Percentiles rank a stretch among this genome's conserved stretches.
Conservation (phyloP, 139 green algal species). For the Eudorina sp. region DNA sequence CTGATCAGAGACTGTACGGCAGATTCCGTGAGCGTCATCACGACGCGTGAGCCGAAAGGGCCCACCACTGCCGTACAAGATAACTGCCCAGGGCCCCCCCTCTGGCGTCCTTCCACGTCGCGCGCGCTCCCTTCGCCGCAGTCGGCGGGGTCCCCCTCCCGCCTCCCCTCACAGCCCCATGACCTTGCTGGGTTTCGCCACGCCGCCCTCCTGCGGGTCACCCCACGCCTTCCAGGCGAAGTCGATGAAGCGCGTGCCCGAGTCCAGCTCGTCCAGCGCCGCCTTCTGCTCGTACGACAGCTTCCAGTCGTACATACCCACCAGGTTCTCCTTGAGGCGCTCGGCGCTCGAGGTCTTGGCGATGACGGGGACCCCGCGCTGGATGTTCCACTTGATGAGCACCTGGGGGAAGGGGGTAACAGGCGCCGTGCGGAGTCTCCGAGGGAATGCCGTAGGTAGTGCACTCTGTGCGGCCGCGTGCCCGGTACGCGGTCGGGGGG, state of each 20-base stretch:
- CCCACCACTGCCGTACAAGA: too few species aligned
- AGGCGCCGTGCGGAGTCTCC: neutral
- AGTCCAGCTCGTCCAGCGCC: slow-evolving; percentile 41
- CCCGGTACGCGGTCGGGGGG: too few species aligned
- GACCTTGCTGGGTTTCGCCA: slow-evolving; percentile 65
- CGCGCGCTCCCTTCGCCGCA: too few species aligned
- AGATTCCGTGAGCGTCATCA: too few species aligned
- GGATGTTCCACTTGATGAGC: slow-evolving; percentile 87
- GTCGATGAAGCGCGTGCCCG: slow-evolving; percentile 39
- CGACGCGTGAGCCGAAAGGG: too few species aligned
- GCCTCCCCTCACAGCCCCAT: slow-evolving; percentile 37
- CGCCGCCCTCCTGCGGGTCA: slow-evolving; percentile 65
- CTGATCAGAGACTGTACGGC: too few species aligned
- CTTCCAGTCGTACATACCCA: slow-evolving; percentile 30
- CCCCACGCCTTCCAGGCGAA: slow-evolving; percentile 72
- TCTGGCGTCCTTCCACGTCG: too few species aligned
- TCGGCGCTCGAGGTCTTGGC: slow-evolving; percentile 58
- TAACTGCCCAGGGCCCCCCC: too few species aligned
- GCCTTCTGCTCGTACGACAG: slow-evolving; percentile 73
- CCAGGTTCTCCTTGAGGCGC: neutral
- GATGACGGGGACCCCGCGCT: slow-evolving; percentile 86
- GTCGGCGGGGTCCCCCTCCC: too few species aligned
- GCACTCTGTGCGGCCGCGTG: too few species aligned
- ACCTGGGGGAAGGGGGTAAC: slow-evolving; percentile 68
- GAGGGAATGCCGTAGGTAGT: too few species aligned